Evolutionary conservation across 2,329 filamentous ascomycete genomes (phyloP), one percentile per base, ranked within the genome.

Genomic region (Claviceps arundinis): DNA sequence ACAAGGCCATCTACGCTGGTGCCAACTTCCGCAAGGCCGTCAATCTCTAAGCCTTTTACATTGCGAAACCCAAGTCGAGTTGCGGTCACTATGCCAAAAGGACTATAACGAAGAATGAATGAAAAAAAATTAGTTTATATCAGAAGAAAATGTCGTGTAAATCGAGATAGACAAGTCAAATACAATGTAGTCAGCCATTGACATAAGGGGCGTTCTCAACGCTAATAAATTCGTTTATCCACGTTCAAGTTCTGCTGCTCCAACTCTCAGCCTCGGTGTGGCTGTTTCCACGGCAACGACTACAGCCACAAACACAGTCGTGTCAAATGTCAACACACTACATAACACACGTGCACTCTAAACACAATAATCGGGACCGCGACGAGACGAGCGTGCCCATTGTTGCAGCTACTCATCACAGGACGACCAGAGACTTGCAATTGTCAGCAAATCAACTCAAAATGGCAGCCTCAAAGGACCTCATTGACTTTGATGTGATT

Each of bases 1-100:
- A 83, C 65, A 85, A 93, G 65, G 93, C 91, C 62, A 68, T 97
- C 73, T 98, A 91, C 70, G 90, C 91, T 62, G 93, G 93, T 62
- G 74, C 78, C 67, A 89, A 89, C 68, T 98, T 97, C 88, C 87
- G 91, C 77, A 89, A 75, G 63, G 75, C 91, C 58, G 85, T 96
- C 65, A 90, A 87, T 77, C 72, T 96, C 73, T 95, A 88, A 82
- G 71, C 38, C 8, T n/a, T 37, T 47, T 19, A 19, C n/a, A 3
- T 13, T 16, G 16, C 24, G n/a, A 34, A 34, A 24, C 22, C 42
- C 5, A 24, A 22, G 9, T 16, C 19, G 30, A 17, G 44, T 19
- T 22, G 19, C 30, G 26, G 34, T 14, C 45, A 47, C 6, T 5
- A 26, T 48, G 34, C 16, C 40, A 30, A 26, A 34, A 37, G 44